A percentile compares a stretch with the other conserved stretches of the same genome.
phyloP scores from a whole-genome alignment of 768 basidiomycete species.

The Panus rudis region DNA sequence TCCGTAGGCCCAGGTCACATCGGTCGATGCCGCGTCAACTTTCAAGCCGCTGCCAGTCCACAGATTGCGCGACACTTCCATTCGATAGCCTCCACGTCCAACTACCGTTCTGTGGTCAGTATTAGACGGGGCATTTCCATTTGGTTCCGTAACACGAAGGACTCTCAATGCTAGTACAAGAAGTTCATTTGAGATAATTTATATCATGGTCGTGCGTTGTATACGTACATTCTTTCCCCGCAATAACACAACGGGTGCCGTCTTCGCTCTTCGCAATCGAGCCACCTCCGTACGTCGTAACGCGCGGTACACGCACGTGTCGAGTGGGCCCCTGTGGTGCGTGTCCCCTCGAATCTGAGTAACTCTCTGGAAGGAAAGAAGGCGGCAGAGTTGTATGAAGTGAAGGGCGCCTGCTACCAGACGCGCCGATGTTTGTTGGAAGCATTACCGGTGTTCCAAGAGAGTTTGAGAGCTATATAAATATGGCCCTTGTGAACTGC shows the following conservation, averaged over 20 bases:
- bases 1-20: conserved; percentile 74
- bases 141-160: conserved; percentile 47
- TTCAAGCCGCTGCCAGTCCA: conserved; percentile 78
- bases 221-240: conserved; percentile 69
- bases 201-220: background rate
- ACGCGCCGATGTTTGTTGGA: background rate
- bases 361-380: conserved; percentile 22
- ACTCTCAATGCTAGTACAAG: conserved; percentile 20
- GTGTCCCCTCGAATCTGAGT: conserved; percentile 37
- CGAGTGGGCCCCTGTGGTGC: conserved; percentile 39
- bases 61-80: conserved; percentile 69
- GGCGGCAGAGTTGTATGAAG: conserved; percentile 9
- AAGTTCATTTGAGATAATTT: background rate
- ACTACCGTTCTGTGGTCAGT: conserved; percentile 44
- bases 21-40: conserved; percentile 71
- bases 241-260: conserved; percentile 58
- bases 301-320: conserved; percentile 54
- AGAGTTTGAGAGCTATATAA: too few relatives aligned
- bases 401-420: conserved; percentile 13
- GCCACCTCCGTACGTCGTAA: conserved; percentile 55
- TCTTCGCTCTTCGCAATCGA: conserved; percentile 64
- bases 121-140: conserved; percentile 18
- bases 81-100: conserved; percentile 55
- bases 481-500: background rate
- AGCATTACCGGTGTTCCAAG: background rate